Base-by-base conservation (phyloP, 331 rosid species). In the Malus hybrid region DNA sequence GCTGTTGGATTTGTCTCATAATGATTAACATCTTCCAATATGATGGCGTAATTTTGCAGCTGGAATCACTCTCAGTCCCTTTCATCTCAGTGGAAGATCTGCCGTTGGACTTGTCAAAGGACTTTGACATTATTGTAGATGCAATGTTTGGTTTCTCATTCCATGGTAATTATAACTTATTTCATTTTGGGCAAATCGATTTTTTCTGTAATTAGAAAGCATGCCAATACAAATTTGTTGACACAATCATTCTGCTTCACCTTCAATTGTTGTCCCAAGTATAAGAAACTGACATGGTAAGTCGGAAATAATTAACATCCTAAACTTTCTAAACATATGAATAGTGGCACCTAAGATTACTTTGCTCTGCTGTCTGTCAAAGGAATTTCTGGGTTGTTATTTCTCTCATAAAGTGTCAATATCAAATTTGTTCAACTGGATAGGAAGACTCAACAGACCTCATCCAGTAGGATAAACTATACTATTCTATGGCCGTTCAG, bases 111-210 rank as follows among this genome's bases (percentile, higher is more conserved):
- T 81, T 89, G 73, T 84, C 97, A 34, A 79, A 85, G 75, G 88
- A 90, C 78, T 92, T 86, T 79, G 92, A 92, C 79, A 70, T 94
- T 80, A 73, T 92, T 82, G 72, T 90, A 7, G 97, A 92, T 86
- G 93, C 99, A 10, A 87, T 92, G 83, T 92, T 94, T 82, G 97
- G 99, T 66, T 94, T 94, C 93, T 94, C 97, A 18, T 94, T 88
- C 86, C 93, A 87, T 84, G 99, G 97, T 94, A 92, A 69, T 66
- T 67, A 46, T 55, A 63, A 53, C 22, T 53, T 56, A 65, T 64
- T 70, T 1, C 15, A 30, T 67, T 63, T 50, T 36, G 46, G 22
- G 39, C 26, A 22, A 29, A 10, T 28, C 8, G 3, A 20, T 36
- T 26, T 56, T 56, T 60, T 42, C 67, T 71, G 5, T 30, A 52